Percentiles rank a stretch among this genome's conserved stretches.
Evolutionary conservation across 2,329 filamentous ascomycete species (phyloP).

Genomic region (Talaromyces sp.): DNA sequence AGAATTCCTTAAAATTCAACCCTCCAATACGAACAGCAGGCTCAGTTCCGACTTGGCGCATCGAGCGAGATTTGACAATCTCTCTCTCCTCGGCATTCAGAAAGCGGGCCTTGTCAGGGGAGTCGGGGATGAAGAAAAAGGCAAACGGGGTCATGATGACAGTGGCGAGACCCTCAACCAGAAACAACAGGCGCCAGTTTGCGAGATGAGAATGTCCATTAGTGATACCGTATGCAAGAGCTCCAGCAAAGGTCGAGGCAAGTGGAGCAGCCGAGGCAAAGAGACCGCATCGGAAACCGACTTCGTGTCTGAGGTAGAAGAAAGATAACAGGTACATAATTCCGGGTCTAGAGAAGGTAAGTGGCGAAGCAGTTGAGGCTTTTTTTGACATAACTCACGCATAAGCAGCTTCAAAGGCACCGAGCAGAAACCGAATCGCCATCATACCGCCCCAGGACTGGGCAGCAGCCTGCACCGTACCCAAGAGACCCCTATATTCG

Average conservation of each 20-base stretch:
- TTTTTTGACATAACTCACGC: not conserved
- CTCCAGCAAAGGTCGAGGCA: slow-evolving; percentile 73
- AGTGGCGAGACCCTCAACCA: slow-evolving; percentile 45
- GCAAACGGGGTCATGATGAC: slow-evolving; percentile 37
- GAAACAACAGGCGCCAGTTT: slow-evolving; percentile 48
- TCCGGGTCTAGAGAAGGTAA: slow-evolving; percentile 39
- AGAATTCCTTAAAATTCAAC: not conserved
- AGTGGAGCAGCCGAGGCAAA: slow-evolving; percentile 58
- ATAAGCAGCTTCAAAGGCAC: slow-evolving; percentile 24
- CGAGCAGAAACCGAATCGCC: slow-evolving; percentile 46
- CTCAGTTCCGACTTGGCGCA: not conserved
- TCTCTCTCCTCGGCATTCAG: slow-evolving; percentile 35
- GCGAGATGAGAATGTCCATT: slow-evolving; percentile 44
- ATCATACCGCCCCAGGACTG: slow-evolving; percentile 44
- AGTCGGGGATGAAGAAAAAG: slow-evolving; percentile 43
- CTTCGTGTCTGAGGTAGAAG: slow-evolving; percentile 55
- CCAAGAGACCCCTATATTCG: not conserved
- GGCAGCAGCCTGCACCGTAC: slow-evolving; percentile 21
- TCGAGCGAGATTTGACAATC: slow-evolving; percentile 21
- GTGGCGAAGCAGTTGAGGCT: slow-evolving; percentile 15
- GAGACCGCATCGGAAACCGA: slow-evolving; percentile 54
- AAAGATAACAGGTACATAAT: slow-evolving; percentile 51
- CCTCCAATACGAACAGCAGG: not conserved
- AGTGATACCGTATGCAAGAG: slow-evolving; percentile 60
- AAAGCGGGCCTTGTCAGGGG: slow-evolving; percentile 40